Base-by-base conservation (phyloP, 1,284 basidiomycete genomes). In the Coniferiporia sulphurascens region DNA sequence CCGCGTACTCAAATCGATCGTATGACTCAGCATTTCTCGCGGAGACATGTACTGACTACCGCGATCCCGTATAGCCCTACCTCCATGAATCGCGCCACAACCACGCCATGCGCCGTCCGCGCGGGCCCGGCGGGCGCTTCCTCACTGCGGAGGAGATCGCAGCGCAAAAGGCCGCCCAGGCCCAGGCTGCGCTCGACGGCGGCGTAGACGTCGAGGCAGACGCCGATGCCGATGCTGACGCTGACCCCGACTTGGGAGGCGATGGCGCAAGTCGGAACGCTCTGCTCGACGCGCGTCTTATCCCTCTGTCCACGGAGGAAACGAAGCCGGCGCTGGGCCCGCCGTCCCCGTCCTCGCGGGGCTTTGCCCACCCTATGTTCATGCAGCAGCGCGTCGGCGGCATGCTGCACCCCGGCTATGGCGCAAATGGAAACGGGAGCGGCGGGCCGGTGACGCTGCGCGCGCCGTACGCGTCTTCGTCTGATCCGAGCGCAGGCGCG, bases 1-100 rank as follows among this genome's bases (percentile, higher is more conserved):
- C 12, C 41, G 12, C 8, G 2, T 43, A 13, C 41, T 3, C n/a
- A 12, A 12, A 13, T n/a, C n/a, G 12, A 43, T 43, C 41, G 12
- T 43, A 12, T 43, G 27, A 27, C 41, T n/a, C n/a, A 12, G 41
- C 41, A 43, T 2, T 3, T 3, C 41, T n/a, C n/a, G n/a, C n/a
- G n/a, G n/a, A n/a, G n/a, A n/a, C n/a, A n/a, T n/a, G n/a, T n/a
- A 10, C 19, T 49, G 48, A 21, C 48, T 8, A 9, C 19, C 36
- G 17, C 32, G 36, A 10, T 13, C 19, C 48, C 48, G 3, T 43
- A 44, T 62, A 98, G 93, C 95, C 95, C 1, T 98, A 98, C 75
- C 85, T 98, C 27, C 95, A 98, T 68, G 95, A 98, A 72, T 96
- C 93, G 22, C 86, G 96, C 49, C 96, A 99, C 78, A 93, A 95